Percentiles rank a stretch among this genome's conserved stretches.
These are phyloP conservation scores for Didymella pomorum DNA, from an alignment of 2,329 filamentous ascomycete species.

Conservation along the genomic window DNA sequence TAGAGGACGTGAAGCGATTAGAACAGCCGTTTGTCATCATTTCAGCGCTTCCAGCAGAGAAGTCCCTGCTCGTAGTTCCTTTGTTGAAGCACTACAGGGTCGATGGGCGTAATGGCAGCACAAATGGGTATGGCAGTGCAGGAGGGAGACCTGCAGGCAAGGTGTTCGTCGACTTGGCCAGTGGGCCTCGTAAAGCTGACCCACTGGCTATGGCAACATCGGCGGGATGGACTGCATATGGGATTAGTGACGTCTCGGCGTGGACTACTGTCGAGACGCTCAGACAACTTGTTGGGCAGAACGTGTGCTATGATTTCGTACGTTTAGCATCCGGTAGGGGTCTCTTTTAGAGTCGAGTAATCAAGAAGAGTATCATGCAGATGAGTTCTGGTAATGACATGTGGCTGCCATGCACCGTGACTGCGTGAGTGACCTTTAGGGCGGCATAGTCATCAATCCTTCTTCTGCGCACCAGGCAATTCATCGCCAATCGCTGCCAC, in stretches of 20 bases:
- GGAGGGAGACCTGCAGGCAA: conserved; percentile 57
- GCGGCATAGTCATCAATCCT: conserved; percentile 16
- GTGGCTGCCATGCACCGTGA: conserved; percentile 16
- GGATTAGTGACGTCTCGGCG: conserved; percentile 78
- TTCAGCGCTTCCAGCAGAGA: conserved; percentile 79
- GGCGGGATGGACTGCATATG: conserved; percentile 81
- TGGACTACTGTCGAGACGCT: conserved; percentile 87
- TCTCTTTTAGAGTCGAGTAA: conserved; percentile 53
- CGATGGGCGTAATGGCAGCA: conserved; percentile 52
- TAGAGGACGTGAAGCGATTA: conserved; percentile 82
- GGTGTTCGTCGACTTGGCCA: conserved; percentile 82
- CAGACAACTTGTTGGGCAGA: conserved; percentile 80
- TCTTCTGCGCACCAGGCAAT: conserved; percentile 1
- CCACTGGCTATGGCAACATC: conserved; percentile 74
- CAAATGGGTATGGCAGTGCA: conserved; percentile 27
- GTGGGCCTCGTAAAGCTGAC: conserved; percentile 70
- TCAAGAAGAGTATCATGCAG: conserved; percentile 23
- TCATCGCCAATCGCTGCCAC: conserved; percentile 12
- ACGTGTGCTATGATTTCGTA: conserved; percentile 88
- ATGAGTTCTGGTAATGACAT: conserved; percentile 11
- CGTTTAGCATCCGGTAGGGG: conserved; percentile 71
- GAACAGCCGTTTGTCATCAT: conserved; percentile 84
- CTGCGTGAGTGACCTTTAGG: conserved; percentile 2
- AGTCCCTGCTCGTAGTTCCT: conserved; percentile 79
- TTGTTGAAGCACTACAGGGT: conserved; percentile 74